Base-by-base conservation (phyloP, 306 rosid species). In the Cucurbita maxima region DNA sequence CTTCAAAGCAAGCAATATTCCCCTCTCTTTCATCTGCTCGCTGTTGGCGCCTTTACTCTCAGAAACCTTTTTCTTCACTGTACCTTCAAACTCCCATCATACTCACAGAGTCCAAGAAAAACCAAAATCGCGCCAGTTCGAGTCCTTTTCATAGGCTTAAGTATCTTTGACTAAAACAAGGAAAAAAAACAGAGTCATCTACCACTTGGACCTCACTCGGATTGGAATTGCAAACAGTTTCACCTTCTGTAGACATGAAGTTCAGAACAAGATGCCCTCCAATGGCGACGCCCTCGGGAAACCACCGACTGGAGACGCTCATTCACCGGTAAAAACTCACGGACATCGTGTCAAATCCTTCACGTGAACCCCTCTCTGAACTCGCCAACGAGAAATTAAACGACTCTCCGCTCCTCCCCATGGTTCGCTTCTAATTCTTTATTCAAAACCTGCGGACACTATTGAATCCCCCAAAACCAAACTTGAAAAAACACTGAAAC, bases 291-390 rank as follows among this genome's bases (percentile, higher is more conserved):
- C 34, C 66, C 37, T 7, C 53, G 37, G 72, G 72, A 44, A 67
- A 67, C 15, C 72, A 43, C 19, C 37, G 25, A 64, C 71, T 41
- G 36, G 16, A 64, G 20, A 40, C 16, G 22, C 70, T 79, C 76
- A 67, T 64, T 61, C 72, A 59, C 43, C 50, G 51, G 50, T 70
- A 20, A 30, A 40, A 6, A 74, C 73, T 73, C 82, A 80, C 80
- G 76, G 81, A 70, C 86, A 82, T 70, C 52, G 41, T 58, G 73
- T 77, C 72, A 53, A 67, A 76, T 18, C 58, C 83, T 76, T 81
- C 86, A 83, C 86, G 89, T 85, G 89, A 82, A 76, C 75, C 76
- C 71, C 67, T 25, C 64, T 60, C 85, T 58, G 82, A 61, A 66
- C 71, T 77, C 72, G 82, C 84, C 80, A 84, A 66, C 77, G 22